phyloP scores from a whole-genome alignment of 163 green algal genomes.

The Chloroidium sp. region DNA sequence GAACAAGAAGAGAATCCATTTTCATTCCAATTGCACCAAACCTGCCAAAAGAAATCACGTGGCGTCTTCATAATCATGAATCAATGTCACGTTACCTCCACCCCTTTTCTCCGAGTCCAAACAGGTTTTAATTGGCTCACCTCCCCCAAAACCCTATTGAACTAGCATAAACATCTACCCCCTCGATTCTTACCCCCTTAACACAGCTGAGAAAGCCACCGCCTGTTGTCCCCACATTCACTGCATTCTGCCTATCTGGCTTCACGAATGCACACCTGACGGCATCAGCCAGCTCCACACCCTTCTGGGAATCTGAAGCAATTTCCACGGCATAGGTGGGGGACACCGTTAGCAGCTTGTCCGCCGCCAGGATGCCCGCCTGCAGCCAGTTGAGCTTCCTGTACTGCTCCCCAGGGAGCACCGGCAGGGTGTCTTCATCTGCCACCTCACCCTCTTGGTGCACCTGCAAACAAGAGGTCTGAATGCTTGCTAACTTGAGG shows the following conservation, averaged over 20 bases:
- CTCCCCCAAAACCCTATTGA: background rate
- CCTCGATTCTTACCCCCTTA: too few relatives aligned
- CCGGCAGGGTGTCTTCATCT: too few relatives aligned
- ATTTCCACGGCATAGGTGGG: constrained; percentile 93
- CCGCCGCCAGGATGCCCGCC: constrained; percentile 48
- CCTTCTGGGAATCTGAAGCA: constrained; percentile 46
- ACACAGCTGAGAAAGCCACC: too few relatives aligned
- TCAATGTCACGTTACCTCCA: too few relatives aligned
- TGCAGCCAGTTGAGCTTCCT: constrained; percentile 92
- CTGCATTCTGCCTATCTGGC: background rate
- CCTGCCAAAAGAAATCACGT: too few relatives aligned
- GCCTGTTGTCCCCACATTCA: too few relatives aligned
- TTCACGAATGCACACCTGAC: constrained; percentile 27
- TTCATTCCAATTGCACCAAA: too few relatives aligned
- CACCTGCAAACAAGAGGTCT: constrained; percentile 21
- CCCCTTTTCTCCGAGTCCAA: too few relatives aligned
- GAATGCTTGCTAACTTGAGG: too few relatives aligned
- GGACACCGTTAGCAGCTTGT: constrained; percentile 87
- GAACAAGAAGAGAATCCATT: too few relatives aligned
- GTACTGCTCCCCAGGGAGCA: constrained; percentile 5
- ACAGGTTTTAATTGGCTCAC: too few relatives aligned
- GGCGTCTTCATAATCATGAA: too few relatives aligned
- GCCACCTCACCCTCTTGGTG: constrained; percentile 53
- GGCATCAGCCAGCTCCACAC: constrained; percentile 82
- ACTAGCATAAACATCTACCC: background rate